A percentile compares a stretch with the other conserved stretches of the same genome.
Evolutionary conservation across 2,329 filamentous ascomycete genomes (phyloP).

Genomic region (Aureobasidium sp.): DNA sequence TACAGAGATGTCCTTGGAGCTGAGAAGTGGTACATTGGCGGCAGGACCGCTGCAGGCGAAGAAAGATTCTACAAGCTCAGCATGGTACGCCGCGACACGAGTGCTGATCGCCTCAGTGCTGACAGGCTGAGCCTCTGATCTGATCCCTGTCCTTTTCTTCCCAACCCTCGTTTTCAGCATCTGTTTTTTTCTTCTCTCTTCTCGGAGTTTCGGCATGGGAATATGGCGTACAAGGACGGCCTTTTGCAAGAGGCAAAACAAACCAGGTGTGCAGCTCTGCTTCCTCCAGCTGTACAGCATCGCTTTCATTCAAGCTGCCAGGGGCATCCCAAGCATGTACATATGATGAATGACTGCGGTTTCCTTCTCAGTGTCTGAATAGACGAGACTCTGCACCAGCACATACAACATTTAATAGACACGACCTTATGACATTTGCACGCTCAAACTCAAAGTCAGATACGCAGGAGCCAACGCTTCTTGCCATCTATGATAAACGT

Average conservation of each 20-base stretch:
- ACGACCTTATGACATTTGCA: neutral
- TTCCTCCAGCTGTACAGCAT: neutral
- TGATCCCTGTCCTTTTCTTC: no score
- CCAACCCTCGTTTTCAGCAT: neutral
- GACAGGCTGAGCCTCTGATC: conserved; percentile 64
- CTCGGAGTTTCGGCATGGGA: neutral
- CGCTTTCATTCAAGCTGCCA: neutral
- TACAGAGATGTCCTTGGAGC: conserved; percentile 63
- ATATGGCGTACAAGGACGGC: neutral
- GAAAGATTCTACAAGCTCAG: conserved; percentile 75
- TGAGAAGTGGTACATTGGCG: conserved; percentile 77
- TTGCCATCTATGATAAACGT: neutral
- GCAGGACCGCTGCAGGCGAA: conserved; percentile 65
- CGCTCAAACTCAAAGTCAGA: neutral
- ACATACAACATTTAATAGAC: conserved; percentile 7
- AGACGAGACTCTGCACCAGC: neutral
- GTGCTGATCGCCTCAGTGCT: conserved; percentile 64
- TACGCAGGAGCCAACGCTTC: neutral
- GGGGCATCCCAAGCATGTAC: neutral
- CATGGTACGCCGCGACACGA: conserved; percentile 62
- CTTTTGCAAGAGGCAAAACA: neutral
- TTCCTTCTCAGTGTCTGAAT: neutral
- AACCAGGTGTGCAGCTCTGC: neutral
- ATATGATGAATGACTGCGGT: neutral
- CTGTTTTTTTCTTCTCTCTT: neutral